Evolutionary conservation across 2,329 filamentous ascomycete genomes (phyloP).

Genomic region (Monosporascus sp.): DNA sequence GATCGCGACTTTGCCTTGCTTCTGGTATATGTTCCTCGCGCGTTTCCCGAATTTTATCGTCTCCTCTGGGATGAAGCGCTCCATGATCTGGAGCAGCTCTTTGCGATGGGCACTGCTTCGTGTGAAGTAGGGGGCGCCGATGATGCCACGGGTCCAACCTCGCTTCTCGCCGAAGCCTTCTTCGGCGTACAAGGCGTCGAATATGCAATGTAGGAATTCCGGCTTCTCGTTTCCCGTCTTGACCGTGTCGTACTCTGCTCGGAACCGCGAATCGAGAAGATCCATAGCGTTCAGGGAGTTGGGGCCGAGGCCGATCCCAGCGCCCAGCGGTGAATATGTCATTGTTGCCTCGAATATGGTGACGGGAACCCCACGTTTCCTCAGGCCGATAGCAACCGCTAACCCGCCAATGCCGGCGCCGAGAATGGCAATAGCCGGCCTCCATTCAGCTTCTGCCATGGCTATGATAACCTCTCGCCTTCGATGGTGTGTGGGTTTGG

Average conservation of each 20-base stretch:
- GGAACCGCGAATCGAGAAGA: conserved; percentile 33
- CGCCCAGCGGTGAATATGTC: conserved; percentile 21
- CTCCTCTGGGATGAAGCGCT: conserved; percentile 22
- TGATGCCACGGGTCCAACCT: conserved; percentile 30
- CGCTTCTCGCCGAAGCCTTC: conserved; percentile 34
- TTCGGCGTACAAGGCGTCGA: conserved; percentile 35
- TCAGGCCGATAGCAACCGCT: conserved; percentile 24
- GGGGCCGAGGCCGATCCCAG: conserved; percentile 33
- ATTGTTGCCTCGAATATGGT: conserved; percentile 23
- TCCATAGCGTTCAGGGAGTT: conserved; percentile 38
- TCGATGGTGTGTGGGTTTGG: background rate
- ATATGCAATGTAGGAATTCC: conserved; percentile 33
- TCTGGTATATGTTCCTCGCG: conserved; percentile 17
- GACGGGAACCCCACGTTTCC: conserved; percentile 21
- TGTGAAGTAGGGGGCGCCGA: conserved; percentile 32
- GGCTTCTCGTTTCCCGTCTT: conserved; percentile 33
- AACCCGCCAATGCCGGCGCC: conserved; percentile 26
- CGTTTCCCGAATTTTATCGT: conserved; percentile 22
- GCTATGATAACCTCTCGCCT: background rate
- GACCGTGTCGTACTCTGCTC: conserved; percentile 32
- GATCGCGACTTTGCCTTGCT: conserved; percentile 15
- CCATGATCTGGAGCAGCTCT: conserved; percentile 38
- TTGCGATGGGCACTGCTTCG: conserved; percentile 37
- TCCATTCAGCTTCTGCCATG: conserved; percentile 1
- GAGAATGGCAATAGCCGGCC: conserved; percentile 19